These are phyloP conservation scores for Calonectria hongkongensis DNA, from an alignment of 2,329 filamentous ascomycete species.

Conservation along the genomic window DNA sequence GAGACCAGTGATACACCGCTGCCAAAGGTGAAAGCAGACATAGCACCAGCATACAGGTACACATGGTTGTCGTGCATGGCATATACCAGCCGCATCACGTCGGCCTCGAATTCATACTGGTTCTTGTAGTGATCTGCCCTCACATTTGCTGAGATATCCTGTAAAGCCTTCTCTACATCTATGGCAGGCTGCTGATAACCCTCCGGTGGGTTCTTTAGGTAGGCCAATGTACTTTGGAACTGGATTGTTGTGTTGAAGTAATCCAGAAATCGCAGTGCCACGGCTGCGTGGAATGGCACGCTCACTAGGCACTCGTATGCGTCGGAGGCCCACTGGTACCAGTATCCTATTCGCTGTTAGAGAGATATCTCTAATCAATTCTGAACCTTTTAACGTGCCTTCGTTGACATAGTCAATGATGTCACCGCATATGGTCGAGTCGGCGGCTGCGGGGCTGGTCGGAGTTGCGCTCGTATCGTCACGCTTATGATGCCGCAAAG, in stretches of 20 bases:
- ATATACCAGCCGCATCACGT: not conserved
- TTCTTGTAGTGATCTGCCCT: not conserved
- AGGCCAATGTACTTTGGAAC: not conserved
- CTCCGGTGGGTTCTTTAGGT: not conserved
- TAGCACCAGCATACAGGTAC: not conserved
- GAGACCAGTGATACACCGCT: not conserved
- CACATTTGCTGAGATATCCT: not conserved
- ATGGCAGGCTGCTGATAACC: conserved; percentile 13
- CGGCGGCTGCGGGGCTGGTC: not conserved
- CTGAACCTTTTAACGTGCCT: not conserved
- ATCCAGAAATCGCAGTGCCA: not conserved
- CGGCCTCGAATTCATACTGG: conserved; percentile 11
- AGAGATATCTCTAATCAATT: not conserved
- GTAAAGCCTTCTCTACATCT: not conserved
- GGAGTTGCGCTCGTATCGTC: not conserved
- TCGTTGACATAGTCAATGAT: not conserved
- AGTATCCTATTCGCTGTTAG: not conserved
- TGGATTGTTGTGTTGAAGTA: conserved; percentile 3
- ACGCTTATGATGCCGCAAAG: not conserved
- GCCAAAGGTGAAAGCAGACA: conserved; percentile 7
- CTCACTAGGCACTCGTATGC: not conserved
- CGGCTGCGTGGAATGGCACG: not conserved
- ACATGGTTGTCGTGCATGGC: conserved; percentile 6
- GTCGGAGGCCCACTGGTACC: not conserved
- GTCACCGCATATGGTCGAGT: not conserved